Base-by-base conservation (phyloP, 1,284 basidiomycete genomes). In the Malassezia restricta region DNA sequence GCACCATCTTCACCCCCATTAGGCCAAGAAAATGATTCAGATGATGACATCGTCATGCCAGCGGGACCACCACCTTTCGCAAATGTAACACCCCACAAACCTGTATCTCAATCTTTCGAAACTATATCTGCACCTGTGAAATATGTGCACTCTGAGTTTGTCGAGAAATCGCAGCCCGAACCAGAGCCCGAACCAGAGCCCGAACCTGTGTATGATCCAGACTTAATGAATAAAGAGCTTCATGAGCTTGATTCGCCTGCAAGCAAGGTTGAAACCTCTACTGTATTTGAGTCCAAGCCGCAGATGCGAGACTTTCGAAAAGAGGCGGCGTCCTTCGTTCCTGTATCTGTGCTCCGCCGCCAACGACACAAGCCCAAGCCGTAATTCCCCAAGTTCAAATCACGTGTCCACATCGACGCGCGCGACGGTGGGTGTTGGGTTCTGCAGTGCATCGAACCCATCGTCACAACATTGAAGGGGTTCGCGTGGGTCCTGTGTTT, bases 281-380 rank as follows among this genome's bases (percentile, higher is more conserved):
- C 43, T 28, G 14, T 28, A 14, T 6, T 12, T 24, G 24, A 42
- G 9, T 64, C 70, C 11, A 61, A 58, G 29, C 71, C 71, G 3
- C 63, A 70, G 43, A 49, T 74, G 38, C 71, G 71, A 17, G 63
- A 71, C 48, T 51, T 71, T 17, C 65, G 64, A 48, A 64, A 63
- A 24, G 68, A 71, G 37, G 56, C 66, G 1, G 68, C 68, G 5
- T 53, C 60, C 3, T 74, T 74, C 39, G 62, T 73, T 1, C 71
- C 71, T 5, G n/a, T 43, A 2, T 45, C 47, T 3, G 43, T 54
- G 8, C 39, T 15, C 3, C 48, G 40, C 11, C 40, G 40, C 3
- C 31, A 43, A 11, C 47, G 47, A 11, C 17, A 14, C 17, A 43
- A 31, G 14, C 41, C 6, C 8, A 8, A n/a, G 32, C 41, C 38